These are phyloP conservation scores for Ceratocystis alfenasii DNA, from an alignment of 2,329 filamentous ascomycete genomes.

Conservation along the genomic window DNA sequence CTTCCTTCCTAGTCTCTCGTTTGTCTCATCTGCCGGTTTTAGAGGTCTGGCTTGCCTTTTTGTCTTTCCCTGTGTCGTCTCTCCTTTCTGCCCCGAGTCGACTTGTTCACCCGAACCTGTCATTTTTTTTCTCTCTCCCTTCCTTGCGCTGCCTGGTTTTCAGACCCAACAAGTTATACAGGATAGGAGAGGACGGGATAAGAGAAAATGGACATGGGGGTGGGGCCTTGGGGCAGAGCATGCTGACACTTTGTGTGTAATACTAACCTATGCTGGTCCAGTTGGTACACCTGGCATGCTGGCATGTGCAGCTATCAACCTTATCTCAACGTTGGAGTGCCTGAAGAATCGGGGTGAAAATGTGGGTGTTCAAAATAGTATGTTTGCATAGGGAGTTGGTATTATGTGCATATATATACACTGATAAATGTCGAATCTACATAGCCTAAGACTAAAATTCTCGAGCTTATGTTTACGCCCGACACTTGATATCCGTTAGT, in stretches of 20 bases:
- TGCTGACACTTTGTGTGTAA: neutral
- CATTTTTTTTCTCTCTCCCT: neutral
- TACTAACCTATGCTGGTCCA: neutral
- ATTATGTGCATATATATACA: neutral
- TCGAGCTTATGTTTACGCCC: neutral
- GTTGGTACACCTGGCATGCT: neutral
- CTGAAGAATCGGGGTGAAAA: neutral
- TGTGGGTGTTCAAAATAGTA: neutral
- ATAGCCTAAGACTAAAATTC: too few species aligned
- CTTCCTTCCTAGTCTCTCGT: neutral
- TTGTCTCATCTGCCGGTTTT: neutral
- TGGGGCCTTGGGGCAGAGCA: neutral
- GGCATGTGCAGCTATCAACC: conserved; percentile 10
- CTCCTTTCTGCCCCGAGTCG: neutral
- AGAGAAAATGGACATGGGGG: neutral
- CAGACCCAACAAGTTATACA: neutral
- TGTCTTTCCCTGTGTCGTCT: neutral
- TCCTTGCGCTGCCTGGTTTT: neutral
- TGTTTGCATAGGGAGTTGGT: neutral
- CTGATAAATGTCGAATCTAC: neutral
- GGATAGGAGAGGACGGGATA: neutral
- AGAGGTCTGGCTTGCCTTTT: neutral
- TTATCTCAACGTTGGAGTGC: conserved; percentile 1
- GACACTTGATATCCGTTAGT: neutral
- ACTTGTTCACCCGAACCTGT: neutral